Evolutionary conservation across 306 rosid species (phyloP), one percentile per base, ranked within the genome.

Genomic region (Vicia villosa): DNA sequence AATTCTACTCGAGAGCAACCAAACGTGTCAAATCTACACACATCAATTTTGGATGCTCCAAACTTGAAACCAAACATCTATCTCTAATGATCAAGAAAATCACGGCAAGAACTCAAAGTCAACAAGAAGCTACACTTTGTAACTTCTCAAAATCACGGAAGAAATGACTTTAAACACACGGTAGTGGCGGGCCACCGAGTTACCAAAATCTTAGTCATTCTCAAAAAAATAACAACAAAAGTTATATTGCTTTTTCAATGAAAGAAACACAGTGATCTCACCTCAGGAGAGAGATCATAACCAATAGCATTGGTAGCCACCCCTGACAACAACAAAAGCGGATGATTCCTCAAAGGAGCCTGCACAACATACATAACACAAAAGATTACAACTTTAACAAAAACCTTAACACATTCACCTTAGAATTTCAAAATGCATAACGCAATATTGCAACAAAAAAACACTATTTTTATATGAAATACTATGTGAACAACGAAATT

Each of bases 281-380:
- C 98, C 86, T 89, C 87, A 43, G 98, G 93, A 56, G 98, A 86
- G 21, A 92, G 96, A 74, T 93, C 98, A 75, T 83, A 93, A 49
- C 97, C 98, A 63, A 87, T 77, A 21, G 96, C 98, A 83, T 90
- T 93, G 26, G 91, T 86, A 10, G 91, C 97, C 62, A 93, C 76
- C 43, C 96, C 98, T 1, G 98, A 86, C 75, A 93, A 78, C 52
- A 90, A 77, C 79, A 93, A 68, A 73, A 93, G 88, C 12, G 96
- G 98, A 58, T 88, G 97, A 69, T 93, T 88, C 90, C 91, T 93
- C 30, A 67, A 43, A 59, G 78, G 79, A 28, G 74, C 93, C 97
- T 93, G 84, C 19, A 70, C 21, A 76, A 26, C 38, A 34, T 4
- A 17, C 14, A 76, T 5, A 26, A 76, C 2, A 34, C 22, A 73